Percentiles rank a stretch among this genome's conserved stretches.
phyloP scores from a whole-genome alignment of 441 rosid genomes.

The Lagerstroemia fauriei region DNA sequence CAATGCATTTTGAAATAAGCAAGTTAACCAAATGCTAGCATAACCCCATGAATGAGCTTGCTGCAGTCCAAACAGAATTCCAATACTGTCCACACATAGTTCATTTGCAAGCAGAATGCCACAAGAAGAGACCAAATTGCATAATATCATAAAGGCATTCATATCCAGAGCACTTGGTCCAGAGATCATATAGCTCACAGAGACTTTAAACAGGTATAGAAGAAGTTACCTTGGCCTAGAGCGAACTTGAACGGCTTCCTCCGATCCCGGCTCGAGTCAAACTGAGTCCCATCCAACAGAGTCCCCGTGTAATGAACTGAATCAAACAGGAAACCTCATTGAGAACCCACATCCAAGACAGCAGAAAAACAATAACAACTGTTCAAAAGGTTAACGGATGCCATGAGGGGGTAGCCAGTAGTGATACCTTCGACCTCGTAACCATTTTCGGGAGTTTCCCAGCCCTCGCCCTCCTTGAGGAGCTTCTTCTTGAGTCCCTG shows the following conservation, averaged over 20 bases:
- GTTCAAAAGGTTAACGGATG: not conserved
- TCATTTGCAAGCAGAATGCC: too few relatives aligned
- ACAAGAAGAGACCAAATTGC: not conserved
- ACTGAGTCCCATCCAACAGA: conserved; percentile 76
- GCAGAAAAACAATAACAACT: too few relatives aligned
- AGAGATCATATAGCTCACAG: too few relatives aligned
- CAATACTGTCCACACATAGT: too few relatives aligned
- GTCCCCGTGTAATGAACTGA: conserved; percentile 91
- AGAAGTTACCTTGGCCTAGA: conserved; percentile 73
- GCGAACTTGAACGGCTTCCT: conserved; percentile 80
- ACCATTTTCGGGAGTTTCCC: conserved; percentile 63
- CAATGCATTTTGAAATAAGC: conserved; percentile 39
- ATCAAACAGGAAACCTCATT: conserved; percentile 4
- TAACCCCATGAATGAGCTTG: too few relatives aligned
- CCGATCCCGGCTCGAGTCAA: conserved; percentile 79
- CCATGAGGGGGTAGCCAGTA: not conserved
- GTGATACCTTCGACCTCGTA: conserved; percentile 67
- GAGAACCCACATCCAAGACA: too few relatives aligned
- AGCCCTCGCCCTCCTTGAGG: conserved; percentile 59
- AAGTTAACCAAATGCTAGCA: too few relatives aligned
- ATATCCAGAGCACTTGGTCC: too few relatives aligned
- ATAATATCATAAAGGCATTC: not conserved
- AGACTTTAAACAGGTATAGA: not conserved
- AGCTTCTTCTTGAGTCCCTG: conserved; percentile 68
- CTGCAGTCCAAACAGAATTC: too few relatives aligned